phyloP scores from a whole-genome alignment of 495 filamentous ascomycete genomes.

The Pseudoneurospora amorphoporcata region DNA sequence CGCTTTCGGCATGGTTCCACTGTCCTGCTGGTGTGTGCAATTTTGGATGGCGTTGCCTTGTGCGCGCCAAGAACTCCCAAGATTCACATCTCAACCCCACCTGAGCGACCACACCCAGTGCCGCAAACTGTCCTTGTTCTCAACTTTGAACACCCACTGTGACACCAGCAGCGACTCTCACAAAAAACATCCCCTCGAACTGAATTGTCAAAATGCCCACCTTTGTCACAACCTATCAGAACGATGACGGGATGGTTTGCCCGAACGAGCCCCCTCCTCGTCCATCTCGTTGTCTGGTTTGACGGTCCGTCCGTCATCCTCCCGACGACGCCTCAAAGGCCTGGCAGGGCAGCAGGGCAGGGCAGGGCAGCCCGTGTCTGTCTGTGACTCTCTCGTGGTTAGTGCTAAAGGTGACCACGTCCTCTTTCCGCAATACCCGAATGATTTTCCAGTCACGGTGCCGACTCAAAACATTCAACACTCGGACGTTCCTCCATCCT shows the following conservation, averaged over 20 bases:
- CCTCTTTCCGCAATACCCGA: background rate
- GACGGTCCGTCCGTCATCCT: background rate
- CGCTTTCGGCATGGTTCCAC: slow-evolving; percentile 5
- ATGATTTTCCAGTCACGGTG: background rate
- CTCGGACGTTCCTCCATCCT: background rate
- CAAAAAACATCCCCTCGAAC: background rate
- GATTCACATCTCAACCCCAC: background rate
- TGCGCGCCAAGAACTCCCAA: background rate
- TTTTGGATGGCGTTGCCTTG: slow-evolving; percentile 25
- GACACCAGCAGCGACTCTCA: background rate
- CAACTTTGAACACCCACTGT: background rate
- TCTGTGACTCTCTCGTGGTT: background rate
- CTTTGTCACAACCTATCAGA: background rate
- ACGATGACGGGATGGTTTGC: background rate
- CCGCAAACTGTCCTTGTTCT: slow-evolving; percentile 16
- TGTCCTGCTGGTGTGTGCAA: slow-evolving; percentile 24
- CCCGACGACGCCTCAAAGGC: background rate
- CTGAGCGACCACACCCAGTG: slow-evolving; percentile 16
- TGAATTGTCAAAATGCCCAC: background rate
- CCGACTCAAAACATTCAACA: background rate
- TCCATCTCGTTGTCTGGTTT: background rate
- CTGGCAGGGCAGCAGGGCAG: background rate
- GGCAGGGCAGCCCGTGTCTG: background rate
- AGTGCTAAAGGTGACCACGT: background rate
- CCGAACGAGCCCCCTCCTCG: background rate